phyloP scores from a whole-genome alignment of 331 rosid species.

The Saraca asoca region DNA sequence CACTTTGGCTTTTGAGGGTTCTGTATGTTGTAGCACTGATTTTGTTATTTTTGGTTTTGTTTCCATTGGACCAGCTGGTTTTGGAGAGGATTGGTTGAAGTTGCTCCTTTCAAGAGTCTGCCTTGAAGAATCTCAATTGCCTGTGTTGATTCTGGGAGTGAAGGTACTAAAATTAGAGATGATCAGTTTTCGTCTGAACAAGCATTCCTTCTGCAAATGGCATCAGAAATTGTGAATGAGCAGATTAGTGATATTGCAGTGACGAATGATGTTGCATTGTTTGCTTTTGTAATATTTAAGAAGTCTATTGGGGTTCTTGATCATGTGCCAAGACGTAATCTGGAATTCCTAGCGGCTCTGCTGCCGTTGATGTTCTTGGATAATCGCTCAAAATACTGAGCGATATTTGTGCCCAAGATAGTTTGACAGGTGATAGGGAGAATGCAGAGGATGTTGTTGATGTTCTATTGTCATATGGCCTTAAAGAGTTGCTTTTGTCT shows the following conservation, averaged over 20 bases:
- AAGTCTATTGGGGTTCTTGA: conserved; percentile 41
- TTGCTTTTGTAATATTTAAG: conserved; percentile 61
- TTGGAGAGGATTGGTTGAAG: conserved; percentile 70
- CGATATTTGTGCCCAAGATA: conserved; percentile 63
- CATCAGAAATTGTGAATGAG: conserved; percentile 62
- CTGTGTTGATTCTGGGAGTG: conserved; percentile 34
- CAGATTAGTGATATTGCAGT: conserved; percentile 46
- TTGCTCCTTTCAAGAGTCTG: conserved; percentile 69
- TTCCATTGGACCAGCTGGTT: conserved; percentile 52
- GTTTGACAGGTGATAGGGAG: conserved; percentile 29
- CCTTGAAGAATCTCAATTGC: conserved; percentile 62
- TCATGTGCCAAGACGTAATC: conserved; percentile 37
- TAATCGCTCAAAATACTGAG: conserved; percentile 68
- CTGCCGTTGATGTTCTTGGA: conserved; percentile 58
- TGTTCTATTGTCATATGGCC: conserved; percentile 53
- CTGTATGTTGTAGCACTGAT: conserved; percentile 11
- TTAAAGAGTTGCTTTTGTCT: conserved; percentile 52
- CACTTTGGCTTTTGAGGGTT: neutral
- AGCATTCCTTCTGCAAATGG: conserved; percentile 54
- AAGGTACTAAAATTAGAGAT: conserved; percentile 29
- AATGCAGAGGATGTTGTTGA: conserved; percentile 46
- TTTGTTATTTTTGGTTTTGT: neutral
- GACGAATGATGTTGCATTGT: conserved; percentile 46
- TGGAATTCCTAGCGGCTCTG: conserved; percentile 67
- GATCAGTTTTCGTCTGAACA: conserved; percentile 49